Conservation (phyloP, 305 asterid species). For the Fraxinus xanthoxyloides region DNA sequence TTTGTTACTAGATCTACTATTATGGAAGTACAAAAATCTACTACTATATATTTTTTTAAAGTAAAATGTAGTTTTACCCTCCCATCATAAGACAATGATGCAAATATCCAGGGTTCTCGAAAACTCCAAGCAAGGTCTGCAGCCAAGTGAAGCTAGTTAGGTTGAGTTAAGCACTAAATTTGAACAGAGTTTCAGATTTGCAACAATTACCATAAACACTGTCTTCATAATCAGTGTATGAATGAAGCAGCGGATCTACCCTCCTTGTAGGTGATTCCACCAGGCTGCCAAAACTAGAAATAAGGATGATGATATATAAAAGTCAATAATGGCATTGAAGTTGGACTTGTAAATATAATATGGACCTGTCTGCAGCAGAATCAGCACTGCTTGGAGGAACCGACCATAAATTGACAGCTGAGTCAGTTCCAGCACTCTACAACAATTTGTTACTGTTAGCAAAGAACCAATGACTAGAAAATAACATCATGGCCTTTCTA, state of each 20-base stretch:
- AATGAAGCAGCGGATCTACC: slow-evolving; percentile 58
- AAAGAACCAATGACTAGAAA: slow-evolving; percentile 24
- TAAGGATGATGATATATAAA: slow-evolving; percentile 8
- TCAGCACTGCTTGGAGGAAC: slow-evolving; percentile 47
- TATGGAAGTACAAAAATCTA: neutral
- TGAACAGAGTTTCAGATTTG: slow-evolving; percentile 17
- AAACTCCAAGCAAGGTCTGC: slow-evolving; percentile 91
- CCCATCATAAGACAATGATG: slow-evolving; percentile 94
- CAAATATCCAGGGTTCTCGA: slow-evolving; percentile 94
- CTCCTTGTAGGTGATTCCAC: slow-evolving; percentile 38
- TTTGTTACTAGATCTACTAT: neutral
- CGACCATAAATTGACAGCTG: slow-evolving; percentile 86
- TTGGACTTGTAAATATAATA: slow-evolving; percentile 13
- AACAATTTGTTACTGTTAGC: slow-evolving; percentile 40
- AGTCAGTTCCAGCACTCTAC: slow-evolving; percentile 97
- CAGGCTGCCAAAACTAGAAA: slow-evolving; percentile 40
- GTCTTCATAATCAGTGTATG: slow-evolving; percentile 87
- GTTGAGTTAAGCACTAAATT: slow-evolving; percentile 19
- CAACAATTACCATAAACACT: slow-evolving; percentile 72
- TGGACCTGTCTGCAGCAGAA: slow-evolving; percentile 51
- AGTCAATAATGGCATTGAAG: slow-evolving; percentile 1
- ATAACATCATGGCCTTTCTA: slow-evolving; percentile 14
- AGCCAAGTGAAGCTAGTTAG: slow-evolving; percentile 27
- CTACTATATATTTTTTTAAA: neutral
- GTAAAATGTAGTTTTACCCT: slow-evolving; percentile 57